A percentile compares a stretch with the other conserved stretches of the same genome.
Conservation (phyloP, 2,329 filamentous ascomycete species). For the Xylariaceae sp. region DNA sequence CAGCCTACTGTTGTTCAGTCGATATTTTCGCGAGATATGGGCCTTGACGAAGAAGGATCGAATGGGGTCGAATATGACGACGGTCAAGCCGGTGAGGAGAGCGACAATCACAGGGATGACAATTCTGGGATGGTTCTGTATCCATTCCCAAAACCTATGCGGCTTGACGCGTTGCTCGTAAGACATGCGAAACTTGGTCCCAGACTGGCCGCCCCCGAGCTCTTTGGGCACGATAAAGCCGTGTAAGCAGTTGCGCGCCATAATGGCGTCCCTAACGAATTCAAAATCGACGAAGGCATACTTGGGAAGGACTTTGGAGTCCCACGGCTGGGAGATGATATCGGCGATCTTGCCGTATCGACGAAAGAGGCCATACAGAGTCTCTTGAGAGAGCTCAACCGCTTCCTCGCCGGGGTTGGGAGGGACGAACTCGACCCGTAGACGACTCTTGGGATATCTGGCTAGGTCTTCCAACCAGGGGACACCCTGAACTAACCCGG, state of each 20-base stretch:
- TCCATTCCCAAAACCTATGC: slow-evolving; percentile 80
- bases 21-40: slow-evolving; percentile 72
- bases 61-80: slow-evolving; percentile 89
- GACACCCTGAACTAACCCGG: slow-evolving; percentile 68
- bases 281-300: slow-evolving; percentile 76
- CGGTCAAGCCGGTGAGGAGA: slow-evolving; percentile 72
- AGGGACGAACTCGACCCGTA: slow-evolving; percentile 81
- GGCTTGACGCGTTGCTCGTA: slow-evolving; percentile 74
- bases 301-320: slow-evolving; percentile 76
- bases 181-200: slow-evolving; percentile 71
- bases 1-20: slow-evolving; percentile 63
- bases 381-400: slow-evolving; percentile 77
- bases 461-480: slow-evolving; percentile 95
- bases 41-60: slow-evolving; percentile 86
- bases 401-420: slow-evolving; percentile 61
- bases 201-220: slow-evolving; percentile 64
- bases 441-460: slow-evolving; percentile 64
- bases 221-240: slow-evolving; percentile 65
- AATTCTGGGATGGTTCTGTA: slow-evolving; percentile 77
- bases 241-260: slow-evolving; percentile 89
- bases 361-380: slow-evolving; percentile 78
- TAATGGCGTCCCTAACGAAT: slow-evolving; percentile 66
- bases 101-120: slow-evolving; percentile 79
- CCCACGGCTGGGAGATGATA: slow-evolving; percentile 72
- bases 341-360: slow-evolving; percentile 86